These are phyloP conservation scores for Bipolaris oryzae DNA, from an alignment of 2,329 filamentous ascomycete genomes.

Conservation along the genomic window DNA sequence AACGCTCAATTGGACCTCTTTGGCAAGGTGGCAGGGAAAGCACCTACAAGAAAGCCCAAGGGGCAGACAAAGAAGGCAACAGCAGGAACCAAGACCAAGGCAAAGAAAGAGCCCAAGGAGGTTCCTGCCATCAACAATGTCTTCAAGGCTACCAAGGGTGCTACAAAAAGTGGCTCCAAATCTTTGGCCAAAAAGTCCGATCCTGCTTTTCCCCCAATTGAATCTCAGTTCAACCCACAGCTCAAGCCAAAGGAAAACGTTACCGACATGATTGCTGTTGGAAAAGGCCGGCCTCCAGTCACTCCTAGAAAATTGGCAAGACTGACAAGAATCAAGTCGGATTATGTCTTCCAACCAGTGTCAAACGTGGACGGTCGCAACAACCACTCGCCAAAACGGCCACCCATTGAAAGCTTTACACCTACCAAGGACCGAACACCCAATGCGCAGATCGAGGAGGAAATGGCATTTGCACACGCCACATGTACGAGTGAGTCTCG, in stretches of 20 bases:
- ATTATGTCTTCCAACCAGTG: constrained; percentile 33
- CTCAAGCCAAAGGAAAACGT: constrained; percentile 22
- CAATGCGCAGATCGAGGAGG: constrained; percentile 36
- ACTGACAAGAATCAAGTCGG: constrained; percentile 34
- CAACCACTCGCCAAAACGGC: constrained; percentile 39
- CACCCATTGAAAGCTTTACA: constrained; percentile 39
- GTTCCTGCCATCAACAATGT: constrained; percentile 32
- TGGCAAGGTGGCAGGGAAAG: constrained; percentile 32
- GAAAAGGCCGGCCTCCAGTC: constrained; percentile 20
- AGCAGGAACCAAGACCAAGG: constrained; percentile 29
- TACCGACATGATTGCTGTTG: constrained; percentile 18
- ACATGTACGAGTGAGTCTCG: constrained; percentile 30
- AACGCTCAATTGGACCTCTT: constrained; percentile 29
- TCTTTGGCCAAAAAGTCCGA: constrained; percentile 13
- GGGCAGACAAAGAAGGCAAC: constrained; percentile 38
- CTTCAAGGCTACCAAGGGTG: constrained; percentile 39
- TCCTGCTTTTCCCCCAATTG: constrained; percentile 7
- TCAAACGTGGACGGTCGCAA: constrained; percentile 40
- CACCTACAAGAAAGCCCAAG: constrained; percentile 31
- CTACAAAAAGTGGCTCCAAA: constrained; percentile 24
- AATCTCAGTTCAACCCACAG: constrained; percentile 18
- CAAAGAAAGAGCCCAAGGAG: constrained; percentile 34
- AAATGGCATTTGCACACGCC: constrained; percentile 18
- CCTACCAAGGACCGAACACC: constrained; percentile 37
- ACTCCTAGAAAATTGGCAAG: constrained; percentile 25